These are phyloP conservation scores for Thalassiosira tumida DNA, from an alignment of 352 stramenopile genomes.

Conservation along the genomic window DNA sequence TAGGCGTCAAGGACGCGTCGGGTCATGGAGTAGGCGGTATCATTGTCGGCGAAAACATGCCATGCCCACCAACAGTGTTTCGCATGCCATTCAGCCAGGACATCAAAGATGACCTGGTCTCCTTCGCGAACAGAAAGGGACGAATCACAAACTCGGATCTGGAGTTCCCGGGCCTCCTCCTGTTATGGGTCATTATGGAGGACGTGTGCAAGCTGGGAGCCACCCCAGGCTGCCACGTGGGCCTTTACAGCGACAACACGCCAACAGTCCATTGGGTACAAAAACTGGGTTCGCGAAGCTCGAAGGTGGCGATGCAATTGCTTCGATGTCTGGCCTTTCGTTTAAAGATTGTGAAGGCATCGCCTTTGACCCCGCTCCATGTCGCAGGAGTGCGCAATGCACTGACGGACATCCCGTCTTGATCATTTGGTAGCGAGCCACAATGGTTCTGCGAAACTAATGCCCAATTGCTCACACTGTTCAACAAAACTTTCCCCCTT, in stretches of 20 bases:
- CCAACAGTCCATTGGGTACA: conserved; percentile 11
- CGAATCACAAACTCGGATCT: conserved; percentile 59
- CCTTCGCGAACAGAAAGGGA: conserved; percentile 13
- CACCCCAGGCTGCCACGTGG: neutral
- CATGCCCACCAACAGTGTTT: conserved; percentile 39
- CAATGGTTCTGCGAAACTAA: conserved; percentile 66
- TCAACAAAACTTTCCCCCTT: conserved; percentile 58
- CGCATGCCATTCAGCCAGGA: conserved; percentile 30
- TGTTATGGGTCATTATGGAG: conserved; percentile 54
- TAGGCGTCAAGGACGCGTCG: conserved; percentile 44
- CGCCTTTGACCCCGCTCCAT: conserved; percentile 4
- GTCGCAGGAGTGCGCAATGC: conserved; percentile 29
- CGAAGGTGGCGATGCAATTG: neutral
- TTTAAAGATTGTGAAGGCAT: neutral
- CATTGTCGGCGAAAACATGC: conserved; percentile 25
- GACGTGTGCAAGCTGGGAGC: conserved; percentile 12
- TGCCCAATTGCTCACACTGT: conserved; percentile 47
- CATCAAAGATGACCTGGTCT: conserved; percentile 4
- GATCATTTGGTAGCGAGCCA: conserved; percentile 42
- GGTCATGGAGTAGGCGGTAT: conserved; percentile 53
- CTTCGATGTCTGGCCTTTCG: neutral
- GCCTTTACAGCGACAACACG: conserved; percentile 19
- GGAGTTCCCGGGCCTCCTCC: conserved; percentile 45
- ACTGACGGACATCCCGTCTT: conserved; percentile 65
- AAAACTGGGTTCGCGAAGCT: neutral